phyloP scores from a whole-genome alignment of 257 asterid species.

The Nicotiana knightiana region DNA sequence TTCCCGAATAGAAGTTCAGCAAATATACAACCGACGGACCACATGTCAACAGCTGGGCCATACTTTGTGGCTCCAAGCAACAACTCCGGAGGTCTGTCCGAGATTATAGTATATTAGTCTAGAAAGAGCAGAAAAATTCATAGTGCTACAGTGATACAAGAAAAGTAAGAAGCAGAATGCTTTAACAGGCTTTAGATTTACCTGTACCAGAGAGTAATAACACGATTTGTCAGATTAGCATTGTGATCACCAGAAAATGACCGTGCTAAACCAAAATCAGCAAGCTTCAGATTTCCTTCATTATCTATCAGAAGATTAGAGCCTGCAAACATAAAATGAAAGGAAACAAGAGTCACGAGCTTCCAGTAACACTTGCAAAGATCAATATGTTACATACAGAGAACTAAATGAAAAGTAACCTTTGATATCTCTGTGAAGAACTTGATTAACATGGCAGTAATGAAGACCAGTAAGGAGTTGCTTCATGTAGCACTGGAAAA shows the following conservation, averaged over 20 bases:
- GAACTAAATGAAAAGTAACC: slow-evolving; percentile 34
- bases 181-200: slow-evolving; percentile 21
- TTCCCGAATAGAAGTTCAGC: slow-evolving; percentile 88
- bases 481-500: slow-evolving; percentile 86
- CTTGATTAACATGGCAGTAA: slow-evolving; percentile 90
- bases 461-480: slow-evolving; percentile 94
- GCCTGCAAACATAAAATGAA: slow-evolving; percentile 41
- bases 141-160: neutral
- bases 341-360: slow-evolving; percentile 4
- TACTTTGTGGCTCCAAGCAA: slow-evolving; percentile 96
- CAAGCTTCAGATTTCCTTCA: slow-evolving; percentile 93
- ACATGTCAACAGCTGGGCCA: slow-evolving; percentile 98
- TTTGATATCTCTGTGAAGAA: slow-evolving; percentile 96
- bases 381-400: neutral
- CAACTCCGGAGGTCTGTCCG: slow-evolving; percentile 86
- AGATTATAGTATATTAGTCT: neutral
- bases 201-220: slow-evolving; percentile 97
- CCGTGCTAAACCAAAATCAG: slow-evolving; percentile 95
- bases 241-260: slow-evolving; percentile 68
- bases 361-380: neutral
- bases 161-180: slow-evolving; percentile 2
- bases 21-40: slow-evolving; percentile 99
- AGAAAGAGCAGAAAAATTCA: neutral
- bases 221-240: slow-evolving; percentile 92
- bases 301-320: slow-evolving; percentile 94